Percentiles rank a stretch among this genome's conserved stretches.
phyloP scores from a whole-genome alignment of 179 eudicot genomes.

The Beta corolliflora region DNA sequence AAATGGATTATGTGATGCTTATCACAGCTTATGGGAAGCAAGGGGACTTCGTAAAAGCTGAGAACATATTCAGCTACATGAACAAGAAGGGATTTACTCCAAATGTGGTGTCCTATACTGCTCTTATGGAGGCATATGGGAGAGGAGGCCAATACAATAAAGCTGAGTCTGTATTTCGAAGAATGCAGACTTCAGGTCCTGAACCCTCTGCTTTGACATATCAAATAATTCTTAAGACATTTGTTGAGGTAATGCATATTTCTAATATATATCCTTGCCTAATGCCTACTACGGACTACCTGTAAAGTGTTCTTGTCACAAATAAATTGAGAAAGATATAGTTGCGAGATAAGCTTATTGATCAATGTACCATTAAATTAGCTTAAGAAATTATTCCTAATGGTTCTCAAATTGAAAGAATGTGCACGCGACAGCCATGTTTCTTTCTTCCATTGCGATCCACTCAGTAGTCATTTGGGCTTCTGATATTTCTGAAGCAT shows the following conservation, averaged over 20 bases:
- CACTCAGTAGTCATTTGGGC: too few species aligned
- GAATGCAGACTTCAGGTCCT: constrained; percentile 94
- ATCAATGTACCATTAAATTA: neutral
- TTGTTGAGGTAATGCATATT: constrained; percentile 71
- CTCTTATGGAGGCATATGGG: constrained; percentile 99
- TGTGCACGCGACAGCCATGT: too few species aligned
- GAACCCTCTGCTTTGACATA: constrained; percentile 94
- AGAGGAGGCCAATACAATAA: constrained; percentile 70
- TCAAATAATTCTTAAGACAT: constrained; percentile 84
- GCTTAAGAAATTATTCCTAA: too few species aligned
- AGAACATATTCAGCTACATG: constrained; percentile 69
- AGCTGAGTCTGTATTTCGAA: constrained; percentile 81
- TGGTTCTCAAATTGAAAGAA: too few species aligned
- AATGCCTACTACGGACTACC: neutral
- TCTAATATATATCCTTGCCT: neutral
- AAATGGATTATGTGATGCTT: constrained; percentile 89
- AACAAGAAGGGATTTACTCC: constrained; percentile 66
- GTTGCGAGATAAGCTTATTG: neutral
- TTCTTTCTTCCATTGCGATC: too few species aligned
- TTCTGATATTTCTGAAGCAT: too few species aligned
- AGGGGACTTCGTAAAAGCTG: constrained; percentile 78
- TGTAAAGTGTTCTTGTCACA: neutral
- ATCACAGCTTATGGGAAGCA: constrained; percentile 89
- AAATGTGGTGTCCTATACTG: constrained; percentile 80
- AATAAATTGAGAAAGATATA: neutral